Conservation (phyloP, 1,139 yeast species). For the Zygosaccharomyces sapae region DNA sequence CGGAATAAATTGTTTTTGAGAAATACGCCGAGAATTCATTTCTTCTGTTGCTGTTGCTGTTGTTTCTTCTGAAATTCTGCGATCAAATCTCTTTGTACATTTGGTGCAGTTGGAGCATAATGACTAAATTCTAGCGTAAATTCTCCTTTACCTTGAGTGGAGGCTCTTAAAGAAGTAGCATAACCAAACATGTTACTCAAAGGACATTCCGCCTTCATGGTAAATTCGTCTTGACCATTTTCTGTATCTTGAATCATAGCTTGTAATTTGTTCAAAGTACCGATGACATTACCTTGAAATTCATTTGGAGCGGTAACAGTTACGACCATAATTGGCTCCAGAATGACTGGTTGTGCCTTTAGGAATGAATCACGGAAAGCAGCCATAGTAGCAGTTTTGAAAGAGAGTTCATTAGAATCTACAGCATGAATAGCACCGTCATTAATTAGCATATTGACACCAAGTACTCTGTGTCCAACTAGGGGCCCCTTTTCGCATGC, state of each 20-base stretch:
- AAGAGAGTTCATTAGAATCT: constrained; percentile 93
- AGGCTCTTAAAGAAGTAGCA: constrained; percentile 91
- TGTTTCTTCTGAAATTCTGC: constrained; percentile 71
- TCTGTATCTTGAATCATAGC: constrained; percentile 94
- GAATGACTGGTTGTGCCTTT: constrained; percentile 77
- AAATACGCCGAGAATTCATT: not conserved
- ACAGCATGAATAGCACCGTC: constrained; percentile 98
- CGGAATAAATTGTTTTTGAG: not conserved
- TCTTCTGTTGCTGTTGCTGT: constrained; percentile 21
- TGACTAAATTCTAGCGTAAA: constrained; percentile 91
- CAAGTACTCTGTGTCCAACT: constrained; percentile 89
- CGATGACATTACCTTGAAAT: constrained; percentile 91
- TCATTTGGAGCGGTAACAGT: constrained; percentile 92
- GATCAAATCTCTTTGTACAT: constrained; percentile 83
- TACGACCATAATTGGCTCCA: constrained; percentile 95
- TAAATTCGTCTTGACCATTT: constrained; percentile 91
- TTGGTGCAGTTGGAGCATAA: constrained; percentile 87
- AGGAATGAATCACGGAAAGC: constrained; percentile 94
- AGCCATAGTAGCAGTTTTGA: constrained; percentile 84
- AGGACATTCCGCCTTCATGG: constrained; percentile 95
- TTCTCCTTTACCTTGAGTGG: constrained; percentile 98
- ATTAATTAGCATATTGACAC: constrained; percentile 86
- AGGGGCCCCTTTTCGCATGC: constrained; percentile 95
- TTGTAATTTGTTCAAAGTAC: constrained; percentile 83
- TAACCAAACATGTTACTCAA: constrained; percentile 94